Evolutionary conservation across 257 asterid genomes (phyloP).

Genomic region (Solanum pinnatisectum): DNA sequence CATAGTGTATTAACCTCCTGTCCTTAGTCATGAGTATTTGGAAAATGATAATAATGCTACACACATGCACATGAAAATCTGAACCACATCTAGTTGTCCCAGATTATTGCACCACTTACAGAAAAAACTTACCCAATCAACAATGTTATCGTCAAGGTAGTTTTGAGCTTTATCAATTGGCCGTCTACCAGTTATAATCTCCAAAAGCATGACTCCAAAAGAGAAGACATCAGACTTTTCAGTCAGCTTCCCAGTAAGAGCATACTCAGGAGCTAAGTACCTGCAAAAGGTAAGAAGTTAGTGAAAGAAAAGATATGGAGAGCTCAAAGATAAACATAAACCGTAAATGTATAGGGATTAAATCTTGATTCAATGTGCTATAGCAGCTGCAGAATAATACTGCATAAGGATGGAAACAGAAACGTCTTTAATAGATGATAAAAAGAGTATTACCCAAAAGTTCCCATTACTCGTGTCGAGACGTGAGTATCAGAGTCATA

Average conservation of each 20-base stretch:
- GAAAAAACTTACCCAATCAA: constrained; percentile 69
- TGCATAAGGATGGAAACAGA: not conserved
- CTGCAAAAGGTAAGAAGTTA: constrained; percentile 23
- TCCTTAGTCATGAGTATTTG: not conserved
- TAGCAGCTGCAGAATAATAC: not conserved
- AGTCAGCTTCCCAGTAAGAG: constrained; percentile 83
- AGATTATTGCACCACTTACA: not conserved
- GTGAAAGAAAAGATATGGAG: not conserved
- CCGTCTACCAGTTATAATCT: constrained; percentile 80
- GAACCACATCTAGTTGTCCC: not conserved
- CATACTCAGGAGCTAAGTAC: constrained; percentile 91
- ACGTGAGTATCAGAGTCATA: constrained; percentile 81
- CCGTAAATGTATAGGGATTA: not conserved
- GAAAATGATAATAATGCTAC: not conserved
- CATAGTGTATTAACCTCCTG: not conserved
- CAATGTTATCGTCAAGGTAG: constrained; percentile 78
- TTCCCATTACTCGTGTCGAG: constrained; percentile 95
- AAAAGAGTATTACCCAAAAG: constrained; percentile 59
- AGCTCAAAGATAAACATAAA: not conserved
- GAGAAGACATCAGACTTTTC: constrained; percentile 87
- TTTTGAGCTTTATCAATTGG: constrained; percentile 75
- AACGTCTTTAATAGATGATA: not conserved
- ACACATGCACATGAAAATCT: not conserved
- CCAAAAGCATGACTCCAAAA: constrained; percentile 84
- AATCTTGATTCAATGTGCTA: not conserved